phyloP scores from a whole-genome alignment of 2,329 filamentous ascomycete species.

The Stenocarpella maydis region DNA sequence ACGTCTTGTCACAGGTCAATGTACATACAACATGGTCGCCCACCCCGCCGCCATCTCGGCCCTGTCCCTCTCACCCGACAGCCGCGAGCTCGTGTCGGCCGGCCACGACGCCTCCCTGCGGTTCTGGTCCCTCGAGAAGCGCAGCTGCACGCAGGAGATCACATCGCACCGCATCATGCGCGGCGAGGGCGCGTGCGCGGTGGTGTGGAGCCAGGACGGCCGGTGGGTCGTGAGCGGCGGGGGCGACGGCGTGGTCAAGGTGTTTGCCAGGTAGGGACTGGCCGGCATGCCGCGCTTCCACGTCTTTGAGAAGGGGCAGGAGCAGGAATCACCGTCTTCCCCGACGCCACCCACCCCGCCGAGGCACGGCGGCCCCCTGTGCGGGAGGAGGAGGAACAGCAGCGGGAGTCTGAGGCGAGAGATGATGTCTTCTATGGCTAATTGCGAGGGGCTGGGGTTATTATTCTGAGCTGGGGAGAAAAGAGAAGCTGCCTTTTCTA shows the following conservation, averaged over 20 bases:
- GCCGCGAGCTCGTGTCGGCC: constrained; percentile 91
- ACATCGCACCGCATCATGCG: constrained; percentile 93
- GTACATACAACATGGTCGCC: constrained; percentile 98
- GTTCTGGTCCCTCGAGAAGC: constrained; percentile 97
- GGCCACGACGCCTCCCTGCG: constrained; percentile 95
- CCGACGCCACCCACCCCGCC: constrained; percentile 27
- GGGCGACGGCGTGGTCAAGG: constrained; percentile 95
- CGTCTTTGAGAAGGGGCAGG: background rate
- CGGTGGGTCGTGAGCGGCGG: constrained; percentile 94
- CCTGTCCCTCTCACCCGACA: constrained; percentile 90
- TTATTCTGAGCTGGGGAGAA: background rate
- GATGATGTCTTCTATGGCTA: background rate
- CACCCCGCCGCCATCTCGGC: constrained; percentile 93
- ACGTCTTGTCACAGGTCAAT: constrained; percentile 77
- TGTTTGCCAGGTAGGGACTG: constrained; percentile 68
- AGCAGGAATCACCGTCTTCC: background rate
- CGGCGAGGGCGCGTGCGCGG: constrained; percentile 92
- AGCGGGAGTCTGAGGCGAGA: background rate
- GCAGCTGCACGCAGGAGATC: constrained; percentile 94
- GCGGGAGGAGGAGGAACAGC: background rate
- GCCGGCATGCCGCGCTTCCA: background rate
- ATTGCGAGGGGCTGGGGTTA: background rate
- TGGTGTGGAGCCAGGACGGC: constrained; percentile 95
- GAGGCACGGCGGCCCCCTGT: too few species aligned
- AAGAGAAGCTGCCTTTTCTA: too few species aligned